Conservation (phyloP, 345 rosid species). For the Sapria himalayana region DNA sequence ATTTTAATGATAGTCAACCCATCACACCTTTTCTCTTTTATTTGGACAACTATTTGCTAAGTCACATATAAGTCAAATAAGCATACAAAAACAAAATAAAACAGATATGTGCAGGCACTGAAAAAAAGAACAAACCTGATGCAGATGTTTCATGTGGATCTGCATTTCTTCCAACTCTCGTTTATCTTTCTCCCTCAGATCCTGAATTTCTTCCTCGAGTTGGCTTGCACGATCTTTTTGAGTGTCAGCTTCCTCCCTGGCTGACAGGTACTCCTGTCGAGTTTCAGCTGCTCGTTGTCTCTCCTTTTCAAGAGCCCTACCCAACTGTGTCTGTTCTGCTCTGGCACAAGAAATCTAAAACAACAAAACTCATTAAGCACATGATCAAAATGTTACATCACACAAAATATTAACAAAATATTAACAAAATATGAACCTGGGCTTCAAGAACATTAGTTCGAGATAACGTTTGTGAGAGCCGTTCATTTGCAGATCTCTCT, state of each 20-base stretch:
- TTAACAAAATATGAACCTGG: conserved; percentile 29
- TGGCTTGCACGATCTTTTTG: conserved; percentile 78
- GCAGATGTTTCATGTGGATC: conserved; percentile 54
- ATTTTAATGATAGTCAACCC: too few relatives aligned
- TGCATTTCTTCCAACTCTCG: conserved; percentile 75
- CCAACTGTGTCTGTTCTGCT: conserved; percentile 85
- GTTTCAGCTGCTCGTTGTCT: conserved; percentile 95
- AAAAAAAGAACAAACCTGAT: conserved; percentile 42
- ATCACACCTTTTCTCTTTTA: too few relatives aligned
- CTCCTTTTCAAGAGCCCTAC: conserved; percentile 91
- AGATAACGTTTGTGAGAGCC: conserved; percentile 84
- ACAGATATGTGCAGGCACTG: not conserved
- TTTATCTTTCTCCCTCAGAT: conserved; percentile 63
- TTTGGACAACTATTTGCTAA: too few relatives aligned
- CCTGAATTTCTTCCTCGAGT: conserved; percentile 67
- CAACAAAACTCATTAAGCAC: conserved; percentile 15
- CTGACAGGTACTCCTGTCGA: conserved; percentile 90
- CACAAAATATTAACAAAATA: conserved; percentile 8
- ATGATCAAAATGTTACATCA: conserved; percentile 5
- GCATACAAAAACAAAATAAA: too few relatives aligned
- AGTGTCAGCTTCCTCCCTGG: conserved; percentile 96
- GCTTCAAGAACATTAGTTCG: conserved; percentile 96
- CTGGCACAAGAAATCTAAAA: conserved; percentile 86
- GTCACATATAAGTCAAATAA: too few relatives aligned
- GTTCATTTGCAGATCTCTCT: conserved; percentile 78